Evolutionary conservation across 2,329 filamentous ascomycete genomes (phyloP).

Genomic region (Monosporascus sp.): DNA sequence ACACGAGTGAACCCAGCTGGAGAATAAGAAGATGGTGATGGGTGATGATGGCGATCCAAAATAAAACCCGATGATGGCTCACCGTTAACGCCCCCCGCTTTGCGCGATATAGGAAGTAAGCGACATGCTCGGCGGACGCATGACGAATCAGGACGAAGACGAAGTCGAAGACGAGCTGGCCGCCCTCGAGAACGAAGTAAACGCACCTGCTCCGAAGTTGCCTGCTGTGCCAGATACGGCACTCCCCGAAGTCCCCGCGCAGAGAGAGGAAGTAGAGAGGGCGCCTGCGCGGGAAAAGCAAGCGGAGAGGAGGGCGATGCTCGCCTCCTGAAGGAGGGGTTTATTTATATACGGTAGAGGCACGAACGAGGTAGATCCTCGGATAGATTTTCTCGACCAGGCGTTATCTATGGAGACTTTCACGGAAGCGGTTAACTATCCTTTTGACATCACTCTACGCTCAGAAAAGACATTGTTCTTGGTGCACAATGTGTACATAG

Average conservation of each 20-base stretch:
- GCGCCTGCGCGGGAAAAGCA: conserved; percentile 13
- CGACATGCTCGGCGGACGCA: conserved; percentile 80
- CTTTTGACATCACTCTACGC: background rate
- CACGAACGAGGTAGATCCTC: background rate
- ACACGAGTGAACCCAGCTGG: too few species aligned
- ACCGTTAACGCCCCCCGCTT: background rate
- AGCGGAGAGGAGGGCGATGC: conserved; percentile 35
- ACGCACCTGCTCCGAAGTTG: conserved; percentile 22
- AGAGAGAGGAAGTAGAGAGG: conserved; percentile 6
- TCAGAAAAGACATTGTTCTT: background rate
- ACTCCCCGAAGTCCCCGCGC: conserved; percentile 21
- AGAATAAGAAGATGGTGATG: too few species aligned
- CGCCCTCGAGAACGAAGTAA: conserved; percentile 63
- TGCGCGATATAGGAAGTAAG: conserved; percentile 67
- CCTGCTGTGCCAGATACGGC: conserved; percentile 27
- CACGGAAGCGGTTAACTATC: background rate
- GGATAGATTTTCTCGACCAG: background rate
- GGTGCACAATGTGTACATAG: background rate
- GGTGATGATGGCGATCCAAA: too few species aligned
- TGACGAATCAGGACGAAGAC: conserved; percentile 93
- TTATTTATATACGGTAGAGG: background rate
- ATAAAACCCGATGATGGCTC: background rate
- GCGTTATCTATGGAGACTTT: background rate
- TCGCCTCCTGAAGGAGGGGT: conserved; percentile 25
- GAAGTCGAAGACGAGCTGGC: conserved; percentile 95